Conservation (phyloP, 352 stramenopile species). For the Phytopythium sindhum region DNA sequence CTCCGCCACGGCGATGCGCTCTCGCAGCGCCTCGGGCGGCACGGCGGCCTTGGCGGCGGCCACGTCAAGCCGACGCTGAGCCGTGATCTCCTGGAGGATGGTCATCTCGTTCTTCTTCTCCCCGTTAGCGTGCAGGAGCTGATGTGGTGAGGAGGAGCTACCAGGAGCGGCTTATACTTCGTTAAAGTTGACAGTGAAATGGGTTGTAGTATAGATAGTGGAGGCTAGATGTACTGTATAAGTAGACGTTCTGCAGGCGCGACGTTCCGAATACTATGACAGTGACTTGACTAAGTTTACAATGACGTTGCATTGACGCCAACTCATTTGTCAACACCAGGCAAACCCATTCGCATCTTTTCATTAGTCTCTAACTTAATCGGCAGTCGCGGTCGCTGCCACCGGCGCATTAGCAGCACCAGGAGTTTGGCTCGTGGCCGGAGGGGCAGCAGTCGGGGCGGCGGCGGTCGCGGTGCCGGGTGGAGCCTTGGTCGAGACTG, state of each 20-base stretch:
- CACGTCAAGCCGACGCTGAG: slow-evolving; percentile 66
- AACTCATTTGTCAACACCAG: background rate
- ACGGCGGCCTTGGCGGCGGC: slow-evolving; percentile 46
- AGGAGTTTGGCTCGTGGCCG: background rate
- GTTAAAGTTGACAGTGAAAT: slow-evolving; percentile 9
- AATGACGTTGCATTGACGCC: too few species aligned
- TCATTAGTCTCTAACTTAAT: slow-evolving; percentile 2
- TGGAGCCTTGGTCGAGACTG: slow-evolving; percentile 1
- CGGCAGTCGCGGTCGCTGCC: background rate
- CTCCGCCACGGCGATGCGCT: slow-evolving; percentile 83
- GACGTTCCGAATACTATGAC: too few species aligned
- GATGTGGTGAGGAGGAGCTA: background rate
- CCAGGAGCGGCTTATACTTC: background rate
- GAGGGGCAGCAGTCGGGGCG: background rate
- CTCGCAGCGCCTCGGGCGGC: slow-evolving; percentile 44
- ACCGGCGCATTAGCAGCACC: background rate
- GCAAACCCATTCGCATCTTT: background rate
- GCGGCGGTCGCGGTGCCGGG: background rate
- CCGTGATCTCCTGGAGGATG: slow-evolving; percentile 79
- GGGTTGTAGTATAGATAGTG: too few species aligned
- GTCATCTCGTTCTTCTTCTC: slow-evolving; percentile 32
- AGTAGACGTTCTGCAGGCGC: too few species aligned
- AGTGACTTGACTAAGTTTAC: too few species aligned
- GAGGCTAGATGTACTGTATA: too few species aligned
- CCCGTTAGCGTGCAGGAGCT: background rate